phyloP scores from a whole-genome alignment of 139 green algal genomes.

The Penium margaritaceum region DNA sequence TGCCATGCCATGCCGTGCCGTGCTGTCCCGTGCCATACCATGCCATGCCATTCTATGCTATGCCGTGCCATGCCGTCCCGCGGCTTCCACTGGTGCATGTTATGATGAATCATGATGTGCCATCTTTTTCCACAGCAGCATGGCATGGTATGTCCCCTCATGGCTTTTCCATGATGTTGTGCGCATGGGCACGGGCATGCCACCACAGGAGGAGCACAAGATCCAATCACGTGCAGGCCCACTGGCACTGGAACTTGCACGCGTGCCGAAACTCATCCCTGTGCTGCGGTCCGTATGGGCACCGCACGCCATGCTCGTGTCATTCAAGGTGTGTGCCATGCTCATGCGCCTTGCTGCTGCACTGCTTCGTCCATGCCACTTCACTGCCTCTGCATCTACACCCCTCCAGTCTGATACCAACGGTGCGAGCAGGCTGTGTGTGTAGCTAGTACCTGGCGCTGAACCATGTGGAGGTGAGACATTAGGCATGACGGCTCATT shows the following conservation, averaged over 20 bases:
- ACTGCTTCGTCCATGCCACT: too few species aligned
- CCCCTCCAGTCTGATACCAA: too few species aligned
- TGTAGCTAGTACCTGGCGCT: too few species aligned
- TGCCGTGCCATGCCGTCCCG: neutral
- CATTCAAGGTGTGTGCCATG: slow-evolving; percentile 96
- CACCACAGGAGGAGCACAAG: slow-evolving; percentile 82
- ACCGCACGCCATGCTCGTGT: slow-evolving; percentile 74
- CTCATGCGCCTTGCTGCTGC: too few species aligned
- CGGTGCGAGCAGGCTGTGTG: too few species aligned
- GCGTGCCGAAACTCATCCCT: slow-evolving; percentile 90
- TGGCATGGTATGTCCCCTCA: neutral
- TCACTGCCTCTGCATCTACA: too few species aligned
- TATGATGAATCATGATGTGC: neutral
- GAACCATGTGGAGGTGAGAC: too few species aligned
- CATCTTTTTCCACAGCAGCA: too few species aligned
- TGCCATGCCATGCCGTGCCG: neutral
- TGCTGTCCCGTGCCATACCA: neutral
- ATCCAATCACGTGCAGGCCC: slow-evolving; percentile 77
- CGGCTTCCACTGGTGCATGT: neutral
- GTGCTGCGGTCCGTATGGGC: slow-evolving; percentile 69
- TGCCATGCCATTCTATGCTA: neutral
- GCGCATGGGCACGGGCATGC: neutral
- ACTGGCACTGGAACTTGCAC: slow-evolving; percentile 53
- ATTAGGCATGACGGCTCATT: too few species aligned
- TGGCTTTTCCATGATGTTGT: neutral